Evolutionary conservation across 164 flowering plant genomes (phyloP).

Genomic region (Amborella trichopoda): DNA sequence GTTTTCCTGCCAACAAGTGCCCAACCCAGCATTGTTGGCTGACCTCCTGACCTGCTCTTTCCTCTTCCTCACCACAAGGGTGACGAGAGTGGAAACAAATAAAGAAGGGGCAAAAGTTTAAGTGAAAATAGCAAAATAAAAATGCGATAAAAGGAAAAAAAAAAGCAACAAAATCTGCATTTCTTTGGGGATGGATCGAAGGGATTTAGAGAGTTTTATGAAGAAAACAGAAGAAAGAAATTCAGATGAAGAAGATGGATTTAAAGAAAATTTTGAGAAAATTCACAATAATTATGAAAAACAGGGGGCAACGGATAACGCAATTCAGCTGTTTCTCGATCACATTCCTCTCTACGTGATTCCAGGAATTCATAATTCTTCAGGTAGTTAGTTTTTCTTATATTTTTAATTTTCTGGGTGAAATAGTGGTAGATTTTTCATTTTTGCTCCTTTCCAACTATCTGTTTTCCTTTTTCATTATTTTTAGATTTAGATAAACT

Average conservation of each 20-base stretch:
- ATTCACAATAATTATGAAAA: not conserved
- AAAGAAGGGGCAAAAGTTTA: no score
- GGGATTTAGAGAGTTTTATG: not conserved
- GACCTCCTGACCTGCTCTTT: no score
- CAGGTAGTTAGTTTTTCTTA: constrained; percentile 5
- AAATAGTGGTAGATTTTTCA: not conserved
- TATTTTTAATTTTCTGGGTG: not conserved
- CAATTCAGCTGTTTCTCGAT: constrained; percentile 26
- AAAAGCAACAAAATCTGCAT: no score
- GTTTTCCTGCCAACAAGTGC: no score
- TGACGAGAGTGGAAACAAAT: no score
- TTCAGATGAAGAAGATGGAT: not conserved
- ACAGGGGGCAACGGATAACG: constrained; percentile 10
- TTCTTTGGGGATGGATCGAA: constrained; percentile 9
- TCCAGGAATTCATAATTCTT: constrained; percentile 18
- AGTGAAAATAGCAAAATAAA: no score
- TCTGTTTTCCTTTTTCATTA: not conserved
- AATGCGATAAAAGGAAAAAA: no score
- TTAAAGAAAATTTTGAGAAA: not conserved
- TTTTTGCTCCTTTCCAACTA: not conserved
- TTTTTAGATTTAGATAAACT: not conserved
- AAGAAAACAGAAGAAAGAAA: constrained; percentile 1
- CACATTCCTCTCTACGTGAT: constrained; percentile 26
- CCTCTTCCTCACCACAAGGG: no score
- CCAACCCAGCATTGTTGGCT: no score